Conservation (phyloP, 345 rosid genomes). For the Cochlearia excelsa region DNA sequence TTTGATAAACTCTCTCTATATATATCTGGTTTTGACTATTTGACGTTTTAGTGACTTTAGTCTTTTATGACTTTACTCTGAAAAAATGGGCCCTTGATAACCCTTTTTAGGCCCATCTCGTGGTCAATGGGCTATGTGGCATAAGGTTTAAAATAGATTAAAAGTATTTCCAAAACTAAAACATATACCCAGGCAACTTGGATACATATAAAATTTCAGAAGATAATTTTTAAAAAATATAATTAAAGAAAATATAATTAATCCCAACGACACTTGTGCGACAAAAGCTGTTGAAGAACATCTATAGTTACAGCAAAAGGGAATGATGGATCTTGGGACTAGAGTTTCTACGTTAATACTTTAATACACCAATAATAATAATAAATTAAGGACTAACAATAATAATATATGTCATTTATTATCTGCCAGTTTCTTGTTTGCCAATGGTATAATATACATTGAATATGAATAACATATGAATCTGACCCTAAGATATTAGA, state of each 20-base stretch:
- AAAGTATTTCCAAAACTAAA: too few relatives aligned
- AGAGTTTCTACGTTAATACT: slow-evolving; percentile 28
- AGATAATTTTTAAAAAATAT: not conserved
- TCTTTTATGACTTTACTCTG: not conserved
- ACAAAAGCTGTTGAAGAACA: slow-evolving; percentile 39
- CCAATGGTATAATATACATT: slow-evolving; percentile 18
- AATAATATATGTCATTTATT: slow-evolving; percentile 23
- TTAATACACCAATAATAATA: slow-evolving; percentile 27
- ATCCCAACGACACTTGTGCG: slow-evolving; percentile 23
- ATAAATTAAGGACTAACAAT: not conserved
- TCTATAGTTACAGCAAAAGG: slow-evolving; percentile 31
- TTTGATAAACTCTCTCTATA: not conserved
- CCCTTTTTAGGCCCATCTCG: not conserved
- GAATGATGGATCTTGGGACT: slow-evolving; percentile 39
- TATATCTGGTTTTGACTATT: too few relatives aligned
- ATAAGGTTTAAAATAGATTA: too few relatives aligned
- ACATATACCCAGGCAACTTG: too few relatives aligned
- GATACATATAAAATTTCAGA: not conserved
- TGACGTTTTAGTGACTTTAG: too few relatives aligned
- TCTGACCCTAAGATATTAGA: slow-evolving; percentile 32
- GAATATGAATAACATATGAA: slow-evolving; percentile 15
- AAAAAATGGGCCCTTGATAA: not conserved
- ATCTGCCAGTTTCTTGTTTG: slow-evolving; percentile 39
- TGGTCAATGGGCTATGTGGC: not conserved
- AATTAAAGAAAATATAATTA: not conserved